phyloP scores from a whole-genome alignment of 2,329 filamentous ascomycete genomes.

The Thelonectria discophora region DNA sequence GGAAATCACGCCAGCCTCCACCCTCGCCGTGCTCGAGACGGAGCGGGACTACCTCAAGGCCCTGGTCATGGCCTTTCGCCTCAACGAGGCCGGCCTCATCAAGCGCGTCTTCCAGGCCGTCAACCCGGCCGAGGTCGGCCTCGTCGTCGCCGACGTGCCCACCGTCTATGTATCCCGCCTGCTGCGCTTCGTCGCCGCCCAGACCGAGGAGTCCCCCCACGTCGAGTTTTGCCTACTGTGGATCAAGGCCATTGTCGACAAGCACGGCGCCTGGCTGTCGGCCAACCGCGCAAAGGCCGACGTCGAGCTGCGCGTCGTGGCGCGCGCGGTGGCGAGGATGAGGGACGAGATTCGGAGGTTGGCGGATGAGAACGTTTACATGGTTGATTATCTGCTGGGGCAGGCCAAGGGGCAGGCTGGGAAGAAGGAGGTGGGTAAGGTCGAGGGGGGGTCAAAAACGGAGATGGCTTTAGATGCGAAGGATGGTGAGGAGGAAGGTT shows the following conservation, averaged over 20 bases:
- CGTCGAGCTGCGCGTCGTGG: conserved; percentile 83
- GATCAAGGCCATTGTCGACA: conserved; percentile 84
- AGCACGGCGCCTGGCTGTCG: conserved; percentile 86
- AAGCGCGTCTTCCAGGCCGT: conserved; percentile 86
- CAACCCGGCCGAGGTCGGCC: conserved; percentile 75
- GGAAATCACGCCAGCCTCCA: conserved; percentile 88
- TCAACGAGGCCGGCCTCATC: conserved; percentile 86
- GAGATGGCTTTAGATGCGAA: conserved; percentile 45
- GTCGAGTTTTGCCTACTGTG: conserved; percentile 94
- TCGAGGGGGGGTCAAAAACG: conserved; percentile 41
- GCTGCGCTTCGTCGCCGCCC: conserved; percentile 85
- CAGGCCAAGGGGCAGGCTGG: conserved; percentile 52
- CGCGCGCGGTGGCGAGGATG: conserved; percentile 82
- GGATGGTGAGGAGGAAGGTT: conserved; percentile 47
- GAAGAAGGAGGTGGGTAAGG: conserved; percentile 35
- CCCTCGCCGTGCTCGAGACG: conserved; percentile 71
- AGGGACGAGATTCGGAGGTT: conserved; percentile 82
- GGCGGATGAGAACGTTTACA: conserved; percentile 88
- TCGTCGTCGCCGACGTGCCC: conserved; percentile 83
- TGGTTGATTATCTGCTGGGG: conserved; percentile 80
- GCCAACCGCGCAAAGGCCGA: conserved; percentile 82
- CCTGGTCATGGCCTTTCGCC: conserved; percentile 94
- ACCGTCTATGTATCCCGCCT: conserved; percentile 86
- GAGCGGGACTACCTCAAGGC: conserved; percentile 89
- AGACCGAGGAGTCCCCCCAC: conserved; percentile 90